Conservation (phyloP, 78 protist species). For the Dictyostelium citrinum region DNA sequence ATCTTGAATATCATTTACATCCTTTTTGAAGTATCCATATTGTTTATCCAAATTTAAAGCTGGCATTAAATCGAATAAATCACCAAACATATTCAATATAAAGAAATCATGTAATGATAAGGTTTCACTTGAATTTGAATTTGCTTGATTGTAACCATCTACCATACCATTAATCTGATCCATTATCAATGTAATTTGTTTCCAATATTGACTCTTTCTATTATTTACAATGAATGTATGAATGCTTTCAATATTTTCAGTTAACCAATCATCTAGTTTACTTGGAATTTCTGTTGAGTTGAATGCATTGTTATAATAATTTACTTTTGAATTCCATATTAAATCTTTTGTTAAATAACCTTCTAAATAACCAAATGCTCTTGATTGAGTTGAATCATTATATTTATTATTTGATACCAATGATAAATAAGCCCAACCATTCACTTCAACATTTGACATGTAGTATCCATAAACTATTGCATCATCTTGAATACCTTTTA, state of each 20-base stretch:
- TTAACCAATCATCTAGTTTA: neutral
- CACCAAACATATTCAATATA: slow-evolving; percentile 72
- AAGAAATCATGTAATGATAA: slow-evolving; percentile 30
- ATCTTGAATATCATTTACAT: slow-evolving; percentile 17
- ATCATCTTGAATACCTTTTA: neutral
- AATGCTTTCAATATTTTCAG: neutral
- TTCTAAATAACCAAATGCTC: slow-evolving; percentile 84
- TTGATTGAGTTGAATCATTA: slow-evolving; percentile 59
- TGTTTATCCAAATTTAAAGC: slow-evolving; percentile 1
- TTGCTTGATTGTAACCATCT: slow-evolving; percentile 16
- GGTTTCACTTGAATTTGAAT: neutral
- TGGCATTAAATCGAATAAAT: slow-evolving; percentile 43
- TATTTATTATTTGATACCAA: slow-evolving; percentile 20
- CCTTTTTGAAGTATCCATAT: neutral
- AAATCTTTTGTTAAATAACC: slow-evolving; percentile 57
- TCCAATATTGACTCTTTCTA: slow-evolving; percentile 49
- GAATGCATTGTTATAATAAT: slow-evolving; percentile 2
- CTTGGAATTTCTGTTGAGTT: neutral
- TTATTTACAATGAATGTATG: neutral
- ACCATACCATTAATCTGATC: slow-evolving; percentile 55
- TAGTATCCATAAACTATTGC: neutral
- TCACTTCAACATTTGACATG: neutral
- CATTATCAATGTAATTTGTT: neutral
- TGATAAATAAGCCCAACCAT: slow-evolving; percentile 74
- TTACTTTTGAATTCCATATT: slow-evolving; percentile 25